Evolutionary conservation across 2,329 filamentous ascomycete genomes (phyloP).

Genomic region (Talaromyces sp.): DNA sequence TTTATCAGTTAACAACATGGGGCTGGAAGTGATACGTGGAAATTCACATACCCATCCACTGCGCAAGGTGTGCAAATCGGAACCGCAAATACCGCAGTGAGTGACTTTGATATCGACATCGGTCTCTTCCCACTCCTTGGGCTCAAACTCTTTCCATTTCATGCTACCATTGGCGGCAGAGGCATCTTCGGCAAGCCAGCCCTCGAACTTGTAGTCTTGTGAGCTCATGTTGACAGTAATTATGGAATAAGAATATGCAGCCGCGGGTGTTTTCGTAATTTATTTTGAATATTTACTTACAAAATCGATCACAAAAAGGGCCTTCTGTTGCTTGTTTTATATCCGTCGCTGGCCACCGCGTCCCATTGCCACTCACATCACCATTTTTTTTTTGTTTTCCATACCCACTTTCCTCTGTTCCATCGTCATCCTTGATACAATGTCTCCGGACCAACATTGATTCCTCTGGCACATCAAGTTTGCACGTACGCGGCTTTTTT

Average conservation of each 20-base stretch:
- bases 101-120: constrained; percentile 63
- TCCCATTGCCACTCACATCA: not conserved
- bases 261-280: not conserved
- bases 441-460: not conserved
- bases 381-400: not conserved
- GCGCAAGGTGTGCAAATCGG: constrained; percentile 56
- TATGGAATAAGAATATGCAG: not conserved
- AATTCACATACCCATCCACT: constrained; percentile 43
- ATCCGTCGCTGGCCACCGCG: not conserved
- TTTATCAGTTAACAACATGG: not conserved
- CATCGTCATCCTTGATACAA: not conserved
- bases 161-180: constrained; percentile 45
- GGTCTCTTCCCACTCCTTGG: constrained; percentile 64
- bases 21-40: not conserved
- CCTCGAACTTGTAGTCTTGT: constrained; percentile 15
- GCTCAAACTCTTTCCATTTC: constrained; percentile 56
- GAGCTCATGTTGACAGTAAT: not conserved
- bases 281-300: not conserved
- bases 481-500: not conserved
- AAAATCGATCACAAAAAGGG: not conserved
- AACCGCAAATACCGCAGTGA: constrained; percentile 64
- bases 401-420: not conserved
- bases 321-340: not conserved
- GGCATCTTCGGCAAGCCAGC: constrained; percentile 9
- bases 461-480: not conserved